A percentile compares a stretch with the other conserved stretches of the same genome.
These are phyloP conservation scores for Wickerhamomyces sp. DNA, from an alignment of 1,139 yeast species.

Conservation along the genomic window DNA sequence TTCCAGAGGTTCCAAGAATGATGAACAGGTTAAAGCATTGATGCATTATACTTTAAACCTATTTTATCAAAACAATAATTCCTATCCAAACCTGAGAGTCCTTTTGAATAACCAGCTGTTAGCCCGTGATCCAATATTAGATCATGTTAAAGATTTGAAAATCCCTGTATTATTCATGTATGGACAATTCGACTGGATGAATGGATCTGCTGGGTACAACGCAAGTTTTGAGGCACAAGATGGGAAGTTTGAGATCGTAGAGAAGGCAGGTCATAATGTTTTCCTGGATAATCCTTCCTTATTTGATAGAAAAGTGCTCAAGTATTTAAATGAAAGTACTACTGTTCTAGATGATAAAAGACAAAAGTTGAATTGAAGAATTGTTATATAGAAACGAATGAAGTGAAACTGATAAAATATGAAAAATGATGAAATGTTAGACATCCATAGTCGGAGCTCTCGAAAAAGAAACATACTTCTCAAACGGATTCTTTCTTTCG, in stretches of 20 bases:
- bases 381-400: not conserved
- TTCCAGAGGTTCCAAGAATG: constrained; percentile 27
- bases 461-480: constrained; percentile 55
- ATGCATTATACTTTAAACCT: constrained; percentile 25
- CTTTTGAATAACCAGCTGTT: constrained; percentile 33
- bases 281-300: constrained; percentile 68
- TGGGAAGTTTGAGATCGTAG: constrained; percentile 39
- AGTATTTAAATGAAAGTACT: constrained; percentile 30
- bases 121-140: constrained; percentile 72
- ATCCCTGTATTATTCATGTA: constrained; percentile 53
- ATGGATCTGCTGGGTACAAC: constrained; percentile 58
- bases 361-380: too few relatives aligned
- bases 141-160: constrained; percentile 44
- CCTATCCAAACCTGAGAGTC: constrained; percentile 12
- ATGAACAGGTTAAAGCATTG: constrained; percentile 23
- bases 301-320: constrained; percentile 46
- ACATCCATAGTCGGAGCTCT: constrained; percentile 29
- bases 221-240: constrained; percentile 27
- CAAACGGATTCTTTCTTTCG: constrained; percentile 58
- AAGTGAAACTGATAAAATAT: not conserved
- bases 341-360: not conserved
- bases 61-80: constrained; percentile 20
- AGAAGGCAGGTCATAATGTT: constrained; percentile 71
- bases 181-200: constrained; percentile 89
- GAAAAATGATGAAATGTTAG: not conserved